Base-by-base conservation (phyloP, 2,329 filamentous ascomycete species). In the Hypomyces rosellus region DNA sequence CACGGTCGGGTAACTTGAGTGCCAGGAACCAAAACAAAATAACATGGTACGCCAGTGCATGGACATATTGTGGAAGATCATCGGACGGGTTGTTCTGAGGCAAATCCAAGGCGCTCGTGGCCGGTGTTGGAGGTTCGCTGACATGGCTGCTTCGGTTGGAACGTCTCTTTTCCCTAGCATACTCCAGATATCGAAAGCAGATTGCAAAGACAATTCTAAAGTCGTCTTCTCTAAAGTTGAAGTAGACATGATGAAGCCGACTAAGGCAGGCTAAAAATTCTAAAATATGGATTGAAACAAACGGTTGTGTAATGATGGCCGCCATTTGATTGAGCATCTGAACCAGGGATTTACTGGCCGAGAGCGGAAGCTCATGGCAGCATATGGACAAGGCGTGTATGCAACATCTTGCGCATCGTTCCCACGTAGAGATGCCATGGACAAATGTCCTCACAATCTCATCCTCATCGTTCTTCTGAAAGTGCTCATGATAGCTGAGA, bases 1-100 rank as follows among this genome's bases (percentile, higher is more conserved):
- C 81, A 46, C 93, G 84, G 63, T 96, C 90, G 36, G 85, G 81
- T 46, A 96, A 77, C 62, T 89, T 92, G 59, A 99, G 68, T 1
- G 90, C 88, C 58, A 99, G 77, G 65, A 97, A 99, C 93, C 93
- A 99, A 64, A 95, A 96, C 2, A 90, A 86, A 57, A 99, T 91
- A 59, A 96, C 89, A 65, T 97, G 91, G 64, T 96, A 96, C 8
- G 92, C 92, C 47, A 97, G 74, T 2, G 90, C 88, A 66, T 95
- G 93, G 22, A 99, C 89, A 65, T 99, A 99, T 66, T 93, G 88
- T 4, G 91, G 90, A 45, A 96, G 75, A 57, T 93, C 89, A 54
- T 93, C 87, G 7, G 84, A 67, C 3, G 63, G 61, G 44, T 57
- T 61, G 8, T 61, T 54, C 25, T 62, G 60, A 4, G 54, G 44